These are phyloP conservation scores for Physcomitrium patens DNA, from an alignment of 225 moss, liverwort and hornwort species.

Conservation along the genomic window DNA sequence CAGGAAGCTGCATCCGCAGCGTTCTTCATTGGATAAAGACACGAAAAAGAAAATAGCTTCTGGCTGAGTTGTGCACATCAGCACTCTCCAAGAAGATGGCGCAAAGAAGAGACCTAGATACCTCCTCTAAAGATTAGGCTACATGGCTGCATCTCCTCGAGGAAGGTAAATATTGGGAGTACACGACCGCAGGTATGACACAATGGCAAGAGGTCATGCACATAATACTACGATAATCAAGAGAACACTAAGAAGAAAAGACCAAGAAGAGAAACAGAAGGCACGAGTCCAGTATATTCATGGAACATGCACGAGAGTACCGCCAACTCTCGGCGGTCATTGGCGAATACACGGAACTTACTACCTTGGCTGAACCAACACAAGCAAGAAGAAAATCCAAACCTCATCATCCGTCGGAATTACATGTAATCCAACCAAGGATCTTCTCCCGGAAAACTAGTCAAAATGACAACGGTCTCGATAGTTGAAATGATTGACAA, in stretches of 20 bases:
- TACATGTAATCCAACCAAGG: neutral
- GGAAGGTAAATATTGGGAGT: neutral
- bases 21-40: neutral
- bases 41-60: neutral
- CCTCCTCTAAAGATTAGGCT: neutral
- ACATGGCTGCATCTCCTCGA: neutral
- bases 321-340: neutral
- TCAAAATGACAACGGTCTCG: neutral
- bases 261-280: conserved; percentile 8
- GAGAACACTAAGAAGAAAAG: neutral
- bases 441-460: neutral
- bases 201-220: neutral
- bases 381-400: neutral
- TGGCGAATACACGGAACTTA: neutral
- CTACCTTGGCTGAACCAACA: neutral
- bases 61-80: neutral
- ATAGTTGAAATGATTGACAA: neutral
- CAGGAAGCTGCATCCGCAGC: neutral
- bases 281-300: neutral
- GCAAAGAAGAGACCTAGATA: neutral
- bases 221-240: no score
- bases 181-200: neutral
- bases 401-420: neutral
- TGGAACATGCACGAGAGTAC: neutral
- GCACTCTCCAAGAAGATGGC: neutral